Conservation (phyloP, 768 basidiomycete species). For the Phaffia australis region DNA sequence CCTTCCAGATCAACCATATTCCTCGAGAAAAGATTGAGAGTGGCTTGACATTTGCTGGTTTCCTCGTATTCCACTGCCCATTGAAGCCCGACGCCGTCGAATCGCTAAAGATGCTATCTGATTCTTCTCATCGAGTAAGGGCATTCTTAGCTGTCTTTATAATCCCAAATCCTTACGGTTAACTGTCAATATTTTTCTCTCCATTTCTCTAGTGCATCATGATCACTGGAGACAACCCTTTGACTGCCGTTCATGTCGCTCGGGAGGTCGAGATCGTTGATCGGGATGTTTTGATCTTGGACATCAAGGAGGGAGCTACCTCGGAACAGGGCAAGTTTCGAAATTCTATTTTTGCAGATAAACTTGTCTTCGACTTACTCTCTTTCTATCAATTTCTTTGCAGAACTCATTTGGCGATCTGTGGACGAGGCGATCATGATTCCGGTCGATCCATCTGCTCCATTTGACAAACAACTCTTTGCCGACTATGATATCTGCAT, state of each 20-base stretch:
- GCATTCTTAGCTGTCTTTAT: too few relatives aligned
- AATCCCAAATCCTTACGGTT: neutral
- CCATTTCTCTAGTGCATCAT: constrained; percentile 64
- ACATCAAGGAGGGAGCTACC: constrained; percentile 68
- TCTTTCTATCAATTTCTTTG: neutral
- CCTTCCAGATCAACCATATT: constrained; percentile 73
- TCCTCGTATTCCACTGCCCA: constrained; percentile 97
- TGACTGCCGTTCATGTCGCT: constrained; percentile 94
- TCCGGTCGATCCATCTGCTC: constrained; percentile 65
- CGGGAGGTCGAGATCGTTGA: constrained; percentile 95
- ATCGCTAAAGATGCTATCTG: constrained; percentile 82
- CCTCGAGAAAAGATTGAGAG: constrained; percentile 70
- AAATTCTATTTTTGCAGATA: neutral
- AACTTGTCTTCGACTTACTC: neutral
- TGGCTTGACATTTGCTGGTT: constrained; percentile 73
- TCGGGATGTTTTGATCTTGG: constrained; percentile 83
- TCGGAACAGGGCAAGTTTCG: constrained; percentile 55
- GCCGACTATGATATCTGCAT: constrained; percentile 89
- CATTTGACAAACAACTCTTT: constrained; percentile 66
- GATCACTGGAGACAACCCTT: constrained; percentile 98
- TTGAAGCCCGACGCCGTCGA: constrained; percentile 86
- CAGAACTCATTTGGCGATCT: constrained; percentile 83
- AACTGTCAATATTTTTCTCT: neutral
- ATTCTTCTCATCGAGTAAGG: constrained; percentile 90
- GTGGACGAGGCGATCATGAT: constrained; percentile 87